These are phyloP conservation scores for Fusarium sp. DNA, from an alignment of 2,329 filamentous ascomycete species.

Conservation along the genomic window DNA sequence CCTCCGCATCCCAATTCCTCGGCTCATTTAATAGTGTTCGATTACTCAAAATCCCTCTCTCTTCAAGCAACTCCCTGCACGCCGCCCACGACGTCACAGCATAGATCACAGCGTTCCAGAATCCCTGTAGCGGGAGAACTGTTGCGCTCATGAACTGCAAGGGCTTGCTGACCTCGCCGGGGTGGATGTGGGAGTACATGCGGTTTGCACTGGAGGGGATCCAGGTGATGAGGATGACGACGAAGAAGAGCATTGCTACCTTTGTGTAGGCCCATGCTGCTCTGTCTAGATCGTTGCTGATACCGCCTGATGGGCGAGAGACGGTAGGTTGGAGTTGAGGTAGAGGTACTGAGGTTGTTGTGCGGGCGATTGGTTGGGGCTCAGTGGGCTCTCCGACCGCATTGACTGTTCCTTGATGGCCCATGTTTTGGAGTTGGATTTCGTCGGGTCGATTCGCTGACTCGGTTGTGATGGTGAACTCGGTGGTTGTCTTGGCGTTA, in stretches of 20 bases:
- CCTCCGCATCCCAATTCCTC: background rate
- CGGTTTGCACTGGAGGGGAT: slow-evolving; percentile 7
- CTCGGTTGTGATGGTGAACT: slow-evolving; percentile 7
- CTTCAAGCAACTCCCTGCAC: slow-evolving; percentile 2
- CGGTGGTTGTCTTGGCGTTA: slow-evolving; percentile 4
- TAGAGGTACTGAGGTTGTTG: background rate
- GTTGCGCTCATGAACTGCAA: slow-evolving; percentile 17
- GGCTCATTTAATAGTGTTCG: background rate
- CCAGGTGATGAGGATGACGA: background rate
- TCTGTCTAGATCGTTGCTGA: slow-evolving; percentile 1
- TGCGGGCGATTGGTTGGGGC: background rate
- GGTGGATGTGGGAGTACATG: slow-evolving; percentile 11
- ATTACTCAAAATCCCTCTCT: background rate
- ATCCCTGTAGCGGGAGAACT: background rate
- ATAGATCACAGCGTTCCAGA: slow-evolving; percentile 11
- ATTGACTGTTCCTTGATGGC: background rate
- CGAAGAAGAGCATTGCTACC: slow-evolving; percentile 9
- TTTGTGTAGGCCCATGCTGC: slow-evolving; percentile 17
- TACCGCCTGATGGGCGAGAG: background rate
- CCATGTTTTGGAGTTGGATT: background rate
- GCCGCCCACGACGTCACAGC: slow-evolving; percentile 5
- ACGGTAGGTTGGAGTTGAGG: background rate
- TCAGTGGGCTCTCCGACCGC: background rate
- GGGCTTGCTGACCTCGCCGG: background rate
- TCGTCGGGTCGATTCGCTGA: background rate